Base-by-base conservation (phyloP, 106 monocot species). In the Platanthera zijinensis region DNA sequence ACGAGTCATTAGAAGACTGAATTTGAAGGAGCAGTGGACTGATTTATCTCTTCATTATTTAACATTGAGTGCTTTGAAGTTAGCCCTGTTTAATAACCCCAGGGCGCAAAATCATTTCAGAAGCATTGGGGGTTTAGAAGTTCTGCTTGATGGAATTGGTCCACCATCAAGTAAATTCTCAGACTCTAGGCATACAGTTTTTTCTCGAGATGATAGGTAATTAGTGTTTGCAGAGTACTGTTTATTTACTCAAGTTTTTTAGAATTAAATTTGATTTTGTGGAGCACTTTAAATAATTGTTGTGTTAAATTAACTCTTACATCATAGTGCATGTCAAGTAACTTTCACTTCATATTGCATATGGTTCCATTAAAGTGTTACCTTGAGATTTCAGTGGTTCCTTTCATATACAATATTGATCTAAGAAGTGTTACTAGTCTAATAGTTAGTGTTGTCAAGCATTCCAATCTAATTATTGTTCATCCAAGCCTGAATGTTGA, bases 81-180 rank as follows among this genome's bases (percentile, higher is more conserved):
- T 87, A 79, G 79, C 86, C 45, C 73, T 99, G 51, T 87, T 59
- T 71, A 82, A 86, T 82, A 94, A 94, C 84, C 71, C 88, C 22
- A 83, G 97, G 71, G 91, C 94, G 48, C 97, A 99, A 69, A 99
- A 92, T 85, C 97, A 99, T 87, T 99, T 99, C 80, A 94, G 92
- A 90, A 90, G 94, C 75, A 99, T 99, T 78, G 97, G 97, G 73
- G 97, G 97, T 12, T 86, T 99, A 68, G 97, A 99, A 82, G 94
- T 99, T 84, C 77, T 99, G 13, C 73, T 99, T 18, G 97, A 99
- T 85, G 89, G 86, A 19, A 89, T 99, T 76, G 86, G 89, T 62
- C 76, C 92, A 49, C 92, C 94, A 72, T 87, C 96, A 75, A 93
- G 89, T 74, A 87, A 85, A 83, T 89, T 77, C 84, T 85, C 88